These are phyloP conservation scores for Fusarium chuoi DNA, from an alignment of 2,329 filamentous ascomycete species.

Conservation along the genomic window DNA sequence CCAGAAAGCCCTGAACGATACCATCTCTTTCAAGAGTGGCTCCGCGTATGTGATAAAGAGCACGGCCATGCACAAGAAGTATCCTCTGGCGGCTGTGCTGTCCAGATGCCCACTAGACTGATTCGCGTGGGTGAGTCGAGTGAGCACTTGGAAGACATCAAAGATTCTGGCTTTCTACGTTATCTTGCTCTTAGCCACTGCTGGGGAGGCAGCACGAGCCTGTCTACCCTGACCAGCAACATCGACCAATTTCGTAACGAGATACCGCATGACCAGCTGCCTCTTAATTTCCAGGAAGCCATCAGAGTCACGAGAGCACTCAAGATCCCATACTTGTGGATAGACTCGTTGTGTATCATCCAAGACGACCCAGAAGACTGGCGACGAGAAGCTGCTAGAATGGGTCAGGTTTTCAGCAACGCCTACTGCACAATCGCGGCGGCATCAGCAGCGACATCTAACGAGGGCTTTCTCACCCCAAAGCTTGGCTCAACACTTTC, in stretches of 20 bases:
- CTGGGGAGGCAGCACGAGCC: constrained; percentile 1
- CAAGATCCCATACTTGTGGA: constrained; percentile 3
- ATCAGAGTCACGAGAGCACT: neutral
- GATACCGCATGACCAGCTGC: neutral
- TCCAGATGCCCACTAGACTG: neutral
- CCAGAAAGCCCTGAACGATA: neutral
- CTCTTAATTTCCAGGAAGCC: constrained; percentile 13
- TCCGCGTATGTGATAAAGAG: neutral
- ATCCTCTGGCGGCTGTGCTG: neutral
- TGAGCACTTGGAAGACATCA: neutral
- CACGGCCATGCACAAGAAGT: neutral
- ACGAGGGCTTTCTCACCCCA: neutral
- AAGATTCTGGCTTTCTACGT: neutral
- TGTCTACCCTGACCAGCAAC: neutral
- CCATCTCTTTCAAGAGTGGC: neutral
- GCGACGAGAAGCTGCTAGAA: neutral
- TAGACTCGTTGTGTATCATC: neutral
- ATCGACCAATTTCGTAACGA: neutral
- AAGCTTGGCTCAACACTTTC: too few species aligned
- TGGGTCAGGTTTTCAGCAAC: constrained; percentile 8
- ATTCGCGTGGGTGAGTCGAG: neutral
- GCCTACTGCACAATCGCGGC: constrained; percentile 1
- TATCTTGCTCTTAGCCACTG: constrained; percentile 13
- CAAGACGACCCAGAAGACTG: neutral
- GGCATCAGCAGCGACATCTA: neutral